Base-by-base conservation (phyloP, 1,139 yeast genomes). In the Dujonia santamariae region DNA sequence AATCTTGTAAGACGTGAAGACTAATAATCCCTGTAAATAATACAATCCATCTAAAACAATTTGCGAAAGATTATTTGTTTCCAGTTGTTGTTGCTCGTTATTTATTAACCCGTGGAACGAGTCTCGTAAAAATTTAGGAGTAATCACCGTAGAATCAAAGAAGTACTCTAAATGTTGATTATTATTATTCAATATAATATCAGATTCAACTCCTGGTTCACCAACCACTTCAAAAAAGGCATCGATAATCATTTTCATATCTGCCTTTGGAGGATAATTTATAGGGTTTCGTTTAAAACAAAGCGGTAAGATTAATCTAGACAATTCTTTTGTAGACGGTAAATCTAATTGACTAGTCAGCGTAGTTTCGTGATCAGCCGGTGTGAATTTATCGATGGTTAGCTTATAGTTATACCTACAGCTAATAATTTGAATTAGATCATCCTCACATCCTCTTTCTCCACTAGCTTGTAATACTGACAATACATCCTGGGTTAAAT, bases 391-490 rank as follows among this genome's bases (percentile, higher is more conserved):
- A 15, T 80, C 87, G 16, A 78, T 67, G 1, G 80, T 64, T 3
- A 87, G 61, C 2, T 69, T 63, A 38, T 85, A 70, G 28, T 86
- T 95, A 48, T 82, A 87, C 9, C 86, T 70, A 53, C 98, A 92
- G 42, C 79, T 72, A 16, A 92, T 61, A 22, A 87, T 68, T 48
- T 92, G 97, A 7, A 85, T 63, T 35, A 86, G 56, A 36, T 88
- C 87, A 29, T 68, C 61, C 40, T 82, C 80, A 4, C 41, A 26
- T 35, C 87, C 87, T 30, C 68, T 61, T 40, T 81, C 80, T 3
- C 40, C 25, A 17, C 39, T 38, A 3, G 36, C 31, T 7, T 69
- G 61, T 19, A 72, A 58, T 1, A 61, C 49, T 4, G 78, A 60
- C 18, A 87, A 59, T 14, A 74, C 65, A 13, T 66, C 66, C 45